Evolutionary conservation across 108 stramenopile species (phyloP).

Genomic region (Pseudonitzschia delicatissima): DNA sequence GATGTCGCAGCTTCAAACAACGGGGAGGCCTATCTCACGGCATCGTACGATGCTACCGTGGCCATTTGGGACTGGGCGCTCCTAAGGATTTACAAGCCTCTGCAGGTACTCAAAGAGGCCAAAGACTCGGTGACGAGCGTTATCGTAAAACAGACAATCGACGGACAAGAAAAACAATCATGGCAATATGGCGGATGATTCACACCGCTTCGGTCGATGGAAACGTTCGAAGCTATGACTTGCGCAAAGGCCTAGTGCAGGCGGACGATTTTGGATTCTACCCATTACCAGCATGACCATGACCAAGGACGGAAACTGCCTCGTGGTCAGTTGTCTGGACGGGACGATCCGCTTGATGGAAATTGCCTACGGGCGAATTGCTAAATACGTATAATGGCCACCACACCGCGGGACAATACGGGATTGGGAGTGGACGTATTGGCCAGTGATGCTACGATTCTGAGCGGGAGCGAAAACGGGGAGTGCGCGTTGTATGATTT

Average conservation of each 20-base stretch:
- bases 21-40: slow-evolving; percentile 57
- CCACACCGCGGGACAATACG: slow-evolving; percentile 67
- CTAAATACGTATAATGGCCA: slow-evolving; percentile 40
- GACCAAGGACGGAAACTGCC: slow-evolving; percentile 52
- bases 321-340: slow-evolving; percentile 73
- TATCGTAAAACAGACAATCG: slow-evolving; percentile 23
- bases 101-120: slow-evolving; percentile 73
- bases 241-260: slow-evolving; percentile 51
- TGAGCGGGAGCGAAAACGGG: slow-evolving; percentile 71
- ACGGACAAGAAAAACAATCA: slow-evolving; percentile 11
- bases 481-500: slow-evolving; percentile 61
- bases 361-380: slow-evolving; percentile 29
- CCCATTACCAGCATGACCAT: slow-evolving; percentile 63
- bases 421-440: slow-evolving; percentile 60
- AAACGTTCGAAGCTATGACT: slow-evolving; percentile 68
- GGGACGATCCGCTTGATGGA: slow-evolving; percentile 65
- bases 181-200: slow-evolving; percentile 31
- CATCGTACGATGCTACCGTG: slow-evolving; percentile 78
- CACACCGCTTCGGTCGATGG: slow-evolving; percentile 80
- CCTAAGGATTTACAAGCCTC: slow-evolving; percentile 42
- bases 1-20: slow-evolving; percentile 45
- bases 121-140: slow-evolving; percentile 78
- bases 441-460: slow-evolving; percentile 56
- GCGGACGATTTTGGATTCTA: slow-evolving; percentile 49
- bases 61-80: slow-evolving; percentile 78